Conservation (phyloP, 2,329 filamentous ascomycete genomes). For the Cordyceps cicadae region DNA sequence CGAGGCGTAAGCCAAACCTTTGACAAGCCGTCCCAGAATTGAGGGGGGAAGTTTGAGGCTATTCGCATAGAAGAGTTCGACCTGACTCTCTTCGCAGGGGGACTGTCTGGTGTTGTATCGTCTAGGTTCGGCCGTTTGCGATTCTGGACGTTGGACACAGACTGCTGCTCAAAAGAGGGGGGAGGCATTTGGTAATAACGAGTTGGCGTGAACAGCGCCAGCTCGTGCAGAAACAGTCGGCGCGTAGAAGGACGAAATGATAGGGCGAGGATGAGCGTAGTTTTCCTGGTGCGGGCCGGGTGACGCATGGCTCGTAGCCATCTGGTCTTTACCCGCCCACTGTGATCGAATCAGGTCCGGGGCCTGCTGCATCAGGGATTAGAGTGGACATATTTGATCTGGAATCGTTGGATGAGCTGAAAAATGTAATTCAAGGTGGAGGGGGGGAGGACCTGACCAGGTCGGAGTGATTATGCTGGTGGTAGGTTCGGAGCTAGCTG, state of each 20-base stretch:
- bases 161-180: not conserved
- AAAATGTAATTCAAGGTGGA: not conserved
- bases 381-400: slow-evolving; percentile 2
- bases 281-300: not conserved
- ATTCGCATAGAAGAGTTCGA: not conserved
- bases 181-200: not conserved
- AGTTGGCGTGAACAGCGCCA: not conserved
- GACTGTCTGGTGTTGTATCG: not conserved
- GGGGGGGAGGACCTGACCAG: not conserved
- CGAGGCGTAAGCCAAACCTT: slow-evolving; percentile 19
- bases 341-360: not conserved
- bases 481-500: not conserved
- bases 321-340: not conserved
- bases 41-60: slow-evolving; percentile 16
- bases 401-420: not conserved
- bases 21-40: slow-evolving; percentile 22
- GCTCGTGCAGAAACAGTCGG: not conserved
- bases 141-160: not conserved
- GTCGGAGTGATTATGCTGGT: not conserved
- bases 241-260: not conserved
- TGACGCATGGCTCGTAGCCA: not conserved
- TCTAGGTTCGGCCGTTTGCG: not conserved
- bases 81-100: not conserved
- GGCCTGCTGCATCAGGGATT: not conserved
- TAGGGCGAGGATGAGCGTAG: not conserved